Percentiles rank a stretch among this genome's conserved stretches.
These are phyloP conservation scores for Piloderma croceum DNA, from an alignment of 768 basidiomycete genomes.

Conservation along the genomic window DNA sequence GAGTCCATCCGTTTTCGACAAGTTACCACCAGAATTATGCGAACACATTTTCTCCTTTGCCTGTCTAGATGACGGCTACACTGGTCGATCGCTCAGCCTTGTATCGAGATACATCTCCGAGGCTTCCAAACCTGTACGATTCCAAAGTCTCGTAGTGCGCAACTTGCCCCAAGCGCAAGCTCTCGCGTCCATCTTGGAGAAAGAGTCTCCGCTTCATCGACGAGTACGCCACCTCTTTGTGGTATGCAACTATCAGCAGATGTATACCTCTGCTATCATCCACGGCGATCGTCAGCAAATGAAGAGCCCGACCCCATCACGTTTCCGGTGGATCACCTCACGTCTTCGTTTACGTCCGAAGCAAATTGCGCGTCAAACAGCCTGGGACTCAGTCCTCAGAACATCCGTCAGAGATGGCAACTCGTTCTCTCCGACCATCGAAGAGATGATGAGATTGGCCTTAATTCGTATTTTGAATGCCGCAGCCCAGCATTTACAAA, in stretches of 20 bases:
- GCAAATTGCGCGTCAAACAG: too few relatives aligned
- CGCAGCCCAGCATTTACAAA: too few relatives aligned
- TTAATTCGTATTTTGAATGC: too few relatives aligned
- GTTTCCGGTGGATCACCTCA: too few relatives aligned
- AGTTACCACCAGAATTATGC: slow-evolving; percentile 24
- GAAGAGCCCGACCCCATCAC: too few relatives aligned
- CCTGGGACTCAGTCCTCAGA: too few relatives aligned
- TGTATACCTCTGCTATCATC: too few relatives aligned
- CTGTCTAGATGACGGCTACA: slow-evolving; percentile 31
- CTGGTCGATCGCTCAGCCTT: slow-evolving; percentile 32
- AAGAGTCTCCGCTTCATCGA: slow-evolving; percentile 15
- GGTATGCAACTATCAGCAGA: slow-evolving; percentile 16
- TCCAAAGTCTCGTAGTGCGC: slow-evolving; percentile 25
- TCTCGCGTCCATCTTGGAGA: slow-evolving; percentile 20
- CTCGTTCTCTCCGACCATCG: too few relatives aligned
- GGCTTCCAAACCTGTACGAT: slow-evolving; percentile 19
- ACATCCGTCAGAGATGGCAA: too few relatives aligned
- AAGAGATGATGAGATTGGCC: too few relatives aligned
- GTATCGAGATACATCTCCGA: slow-evolving; percentile 28
- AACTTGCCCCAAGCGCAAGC: slow-evolving; percentile 20
- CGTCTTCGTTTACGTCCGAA: too few relatives aligned
- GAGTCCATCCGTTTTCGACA: slow-evolving; percentile 5
- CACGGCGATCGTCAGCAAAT: too few relatives aligned
- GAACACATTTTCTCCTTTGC: slow-evolving; percentile 27
- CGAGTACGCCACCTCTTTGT: slow-evolving; percentile 28